Conservation (phyloP, 192 early-diverging fungal genomes). For the Cladochytrium replicatum region DNA sequence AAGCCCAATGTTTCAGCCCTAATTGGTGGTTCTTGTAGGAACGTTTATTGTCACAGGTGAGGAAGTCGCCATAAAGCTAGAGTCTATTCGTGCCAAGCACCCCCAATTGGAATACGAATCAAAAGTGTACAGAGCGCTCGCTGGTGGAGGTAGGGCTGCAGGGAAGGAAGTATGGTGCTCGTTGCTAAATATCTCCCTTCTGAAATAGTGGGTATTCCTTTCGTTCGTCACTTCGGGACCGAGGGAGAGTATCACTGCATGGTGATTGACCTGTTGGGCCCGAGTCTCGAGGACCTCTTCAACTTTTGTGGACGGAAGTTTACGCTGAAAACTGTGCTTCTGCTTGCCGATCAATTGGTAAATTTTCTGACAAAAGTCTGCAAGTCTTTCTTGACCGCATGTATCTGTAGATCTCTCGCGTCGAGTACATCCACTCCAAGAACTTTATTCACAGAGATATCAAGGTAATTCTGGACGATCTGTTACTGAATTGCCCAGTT, state of each 20-base stretch:
- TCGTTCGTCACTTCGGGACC: conserved; percentile 50
- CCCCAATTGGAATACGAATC: conserved; percentile 97
- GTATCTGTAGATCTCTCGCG: conserved; percentile 42
- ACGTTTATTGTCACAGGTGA: conserved; percentile 83
- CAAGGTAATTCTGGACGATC: conserved; percentile 52
- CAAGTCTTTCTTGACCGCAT: conserved; percentile 3
- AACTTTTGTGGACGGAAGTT: conserved; percentile 58
- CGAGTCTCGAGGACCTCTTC: conserved; percentile 51
- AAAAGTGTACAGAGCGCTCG: conserved; percentile 87
- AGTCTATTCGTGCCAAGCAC: conserved; percentile 87
- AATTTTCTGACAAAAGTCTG: conserved; percentile 1
- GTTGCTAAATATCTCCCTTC: neutral
- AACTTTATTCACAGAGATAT: conserved; percentile 60
- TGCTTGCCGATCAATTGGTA: conserved; percentile 54
- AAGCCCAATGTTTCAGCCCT: conserved; percentile 1
- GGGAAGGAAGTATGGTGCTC: neutral
- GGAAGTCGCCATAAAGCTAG: conserved; percentile 97
- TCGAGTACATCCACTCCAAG: conserved; percentile 58
- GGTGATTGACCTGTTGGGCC: conserved; percentile 54
- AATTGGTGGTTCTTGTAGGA: conserved; percentile 29
- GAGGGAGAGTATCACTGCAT: conserved; percentile 55
- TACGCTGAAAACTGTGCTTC: conserved; percentile 48
- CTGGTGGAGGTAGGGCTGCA: conserved; percentile 71
- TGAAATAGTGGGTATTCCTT: conserved; percentile 50
- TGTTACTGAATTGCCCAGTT: neutral